Evolutionary conservation across 2,329 filamentous ascomycete species (phyloP).

Genomic region (Fusarium drepaniforme): DNA sequence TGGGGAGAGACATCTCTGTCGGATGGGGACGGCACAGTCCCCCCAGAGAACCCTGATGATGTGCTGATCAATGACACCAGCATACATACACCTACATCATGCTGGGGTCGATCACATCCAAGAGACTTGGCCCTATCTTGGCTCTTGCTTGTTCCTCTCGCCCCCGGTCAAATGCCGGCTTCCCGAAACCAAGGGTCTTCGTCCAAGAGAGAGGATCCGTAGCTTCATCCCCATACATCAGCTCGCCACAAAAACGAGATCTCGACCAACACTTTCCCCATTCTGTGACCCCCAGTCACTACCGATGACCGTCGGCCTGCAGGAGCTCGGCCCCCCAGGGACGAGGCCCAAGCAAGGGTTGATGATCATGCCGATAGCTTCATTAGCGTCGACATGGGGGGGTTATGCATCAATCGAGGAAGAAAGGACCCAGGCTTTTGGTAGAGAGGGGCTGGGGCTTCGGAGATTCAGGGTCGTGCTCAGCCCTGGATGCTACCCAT

Average conservation of each 20-base stretch:
- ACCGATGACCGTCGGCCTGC: neutral
- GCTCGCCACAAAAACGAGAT: slow-evolving; percentile 1
- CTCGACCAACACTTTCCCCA: neutral
- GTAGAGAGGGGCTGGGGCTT: neutral
- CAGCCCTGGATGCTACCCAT: neutral
- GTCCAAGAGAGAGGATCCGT: neutral
- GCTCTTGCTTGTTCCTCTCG: neutral
- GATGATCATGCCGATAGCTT: neutral
- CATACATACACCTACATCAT: neutral
- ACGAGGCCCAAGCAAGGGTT: neutral
- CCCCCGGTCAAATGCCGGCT: neutral
- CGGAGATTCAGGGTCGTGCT: neutral
- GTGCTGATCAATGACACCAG: neutral
- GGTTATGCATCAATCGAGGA: neutral
- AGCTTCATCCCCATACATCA: neutral
- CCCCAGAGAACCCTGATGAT: neutral
- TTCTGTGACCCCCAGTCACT: neutral
- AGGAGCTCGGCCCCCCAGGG: neutral
- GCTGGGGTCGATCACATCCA: neutral
- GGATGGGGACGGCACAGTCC: neutral
- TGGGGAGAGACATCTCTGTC: neutral
- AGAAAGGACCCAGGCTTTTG: neutral
- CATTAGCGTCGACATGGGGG: neutral
- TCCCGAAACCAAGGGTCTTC: neutral
- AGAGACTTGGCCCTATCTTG: neutral